These are phyloP conservation scores for Oligophagozyma castellii DNA, from an alignment of 1,139 yeast genomes.

Conservation along the genomic window DNA sequence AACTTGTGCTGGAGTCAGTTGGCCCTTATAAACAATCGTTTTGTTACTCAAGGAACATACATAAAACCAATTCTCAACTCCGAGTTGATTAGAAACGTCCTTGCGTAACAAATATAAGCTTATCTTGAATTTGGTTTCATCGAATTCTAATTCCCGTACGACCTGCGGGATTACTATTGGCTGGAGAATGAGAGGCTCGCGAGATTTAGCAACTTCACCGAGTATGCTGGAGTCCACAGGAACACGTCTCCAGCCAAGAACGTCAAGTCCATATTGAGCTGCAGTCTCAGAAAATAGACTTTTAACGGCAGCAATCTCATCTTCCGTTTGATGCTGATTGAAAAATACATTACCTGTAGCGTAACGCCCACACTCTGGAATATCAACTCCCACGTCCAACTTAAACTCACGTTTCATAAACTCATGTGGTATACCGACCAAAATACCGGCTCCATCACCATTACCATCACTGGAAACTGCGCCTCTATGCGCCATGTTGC, in stretches of 20 bases:
- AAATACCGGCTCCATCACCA: slow-evolving; percentile 98
- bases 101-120: slow-evolving; percentile 77
- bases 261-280: slow-evolving; percentile 56
- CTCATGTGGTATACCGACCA: slow-evolving; percentile 83
- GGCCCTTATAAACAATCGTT: slow-evolving; percentile 94
- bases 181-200: slow-evolving; percentile 86
- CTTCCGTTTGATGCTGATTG: slow-evolving; percentile 21
- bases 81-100: slow-evolving; percentile 81
- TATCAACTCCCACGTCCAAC: slow-evolving; percentile 29
- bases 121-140: slow-evolving; percentile 61
- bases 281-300: slow-evolving; percentile 75
- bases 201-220: slow-evolving; percentile 87
- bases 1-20: slow-evolving; percentile 91
- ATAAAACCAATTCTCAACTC: slow-evolving; percentile 94
- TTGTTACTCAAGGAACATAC: slow-evolving; percentile 83
- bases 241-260: slow-evolving; percentile 91
- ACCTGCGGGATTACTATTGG: slow-evolving; percentile 71
- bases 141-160: slow-evolving; percentile 36
- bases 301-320: slow-evolving; percentile 51
- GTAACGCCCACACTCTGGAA: slow-evolving; percentile 75
- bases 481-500: slow-evolving; percentile 98
- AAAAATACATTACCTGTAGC: slow-evolving; percentile 93
- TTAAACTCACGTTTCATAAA: slow-evolving; percentile 77
- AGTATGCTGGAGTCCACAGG: slow-evolving; percentile 87
- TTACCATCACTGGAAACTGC: slow-evolving; percentile 95